These are phyloP conservation scores for Phytophthora tentaculata DNA, from an alignment of 352 stramenopile genomes.

Conservation along the genomic window DNA sequence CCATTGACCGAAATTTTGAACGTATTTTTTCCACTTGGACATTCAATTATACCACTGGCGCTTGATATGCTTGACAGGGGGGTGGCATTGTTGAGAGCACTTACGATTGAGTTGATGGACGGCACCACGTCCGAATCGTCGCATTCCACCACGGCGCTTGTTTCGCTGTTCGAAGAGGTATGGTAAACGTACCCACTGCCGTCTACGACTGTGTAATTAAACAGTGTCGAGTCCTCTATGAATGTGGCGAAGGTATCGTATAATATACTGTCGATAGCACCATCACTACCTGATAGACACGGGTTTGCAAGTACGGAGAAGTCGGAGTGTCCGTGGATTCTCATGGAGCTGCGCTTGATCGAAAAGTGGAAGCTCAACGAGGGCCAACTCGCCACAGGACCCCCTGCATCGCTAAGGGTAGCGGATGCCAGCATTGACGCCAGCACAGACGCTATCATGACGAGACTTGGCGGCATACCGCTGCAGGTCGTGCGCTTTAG, in stretches of 20 bases:
- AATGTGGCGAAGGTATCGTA: slow-evolving; percentile 38
- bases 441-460: slow-evolving; percentile 3
- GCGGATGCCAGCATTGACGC: neutral
- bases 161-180: slow-evolving; percentile 5
- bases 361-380: slow-evolving; percentile 40
- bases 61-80: slow-evolving; percentile 17
- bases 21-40: slow-evolving; percentile 19
- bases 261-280: slow-evolving; percentile 19
- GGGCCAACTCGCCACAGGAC: slow-evolving; percentile 13
- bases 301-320: slow-evolving; percentile 41
- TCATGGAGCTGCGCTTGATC: slow-evolving; percentile 40
- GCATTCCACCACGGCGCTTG: slow-evolving; percentile 11
- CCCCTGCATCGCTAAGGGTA: neutral
- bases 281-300: slow-evolving; percentile 2
- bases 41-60: slow-evolving; percentile 21
- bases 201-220: slow-evolving; percentile 38
- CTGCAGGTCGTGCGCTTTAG: neutral
- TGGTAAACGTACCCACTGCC: slow-evolving; percentile 29
- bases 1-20: slow-evolving; percentile 37
- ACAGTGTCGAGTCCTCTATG: slow-evolving; percentile 20
- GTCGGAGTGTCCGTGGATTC: slow-evolving; percentile 33
- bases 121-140: slow-evolving; percentile 18
- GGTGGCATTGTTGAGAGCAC: slow-evolving; percentile 23
- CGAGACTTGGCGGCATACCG: neutral
- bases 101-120: slow-evolving; percentile 33